A percentile compares a stretch with the other conserved stretches of the same genome.
Evolutionary conservation across 2,329 filamentous ascomycete genomes (phyloP).

Genomic region (Diplodia corticola): DNA sequence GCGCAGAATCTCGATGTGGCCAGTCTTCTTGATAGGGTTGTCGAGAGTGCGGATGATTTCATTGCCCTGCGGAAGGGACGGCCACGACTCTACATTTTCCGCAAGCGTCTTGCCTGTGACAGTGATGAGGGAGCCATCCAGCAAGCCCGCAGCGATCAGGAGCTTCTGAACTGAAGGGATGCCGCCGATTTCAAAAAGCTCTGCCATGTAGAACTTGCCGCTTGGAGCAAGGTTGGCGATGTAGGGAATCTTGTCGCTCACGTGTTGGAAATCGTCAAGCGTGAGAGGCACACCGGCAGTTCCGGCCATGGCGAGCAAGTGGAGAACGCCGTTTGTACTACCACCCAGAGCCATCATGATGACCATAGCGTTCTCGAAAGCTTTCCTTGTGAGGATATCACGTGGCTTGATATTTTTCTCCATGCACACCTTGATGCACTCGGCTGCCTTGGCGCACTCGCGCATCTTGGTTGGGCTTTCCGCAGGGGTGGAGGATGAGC

Average conservation of each 20-base stretch:
- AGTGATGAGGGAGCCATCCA: constrained; percentile 77
- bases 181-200: constrained; percentile 82
- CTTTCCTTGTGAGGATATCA: constrained; percentile 74
- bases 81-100: constrained; percentile 76
- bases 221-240: constrained; percentile 82
- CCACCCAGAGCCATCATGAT: constrained; percentile 92
- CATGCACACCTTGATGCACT: constrained; percentile 77
- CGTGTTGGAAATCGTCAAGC: constrained; percentile 79
- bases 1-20: constrained; percentile 83
- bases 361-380: constrained; percentile 86
- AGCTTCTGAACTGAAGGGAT: constrained; percentile 84
- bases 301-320: constrained; percentile 87
- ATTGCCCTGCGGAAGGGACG: constrained; percentile 75
- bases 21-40: constrained; percentile 82
- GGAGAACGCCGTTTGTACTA: constrained; percentile 84
- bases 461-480: constrained; percentile 79
- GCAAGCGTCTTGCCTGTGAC: constrained; percentile 82
- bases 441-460: constrained; percentile 79
- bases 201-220: constrained; percentile 84
- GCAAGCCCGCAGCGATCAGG: constrained; percentile 71
- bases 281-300: constrained; percentile 76
- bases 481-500: constrained; percentile 81
- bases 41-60: constrained; percentile 77
- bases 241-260: constrained; percentile 80
- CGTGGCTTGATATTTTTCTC: constrained; percentile 78